Base-by-base conservation (phyloP, 2,329 filamentous ascomycete species). In the Colletotrichum melonis region DNA sequence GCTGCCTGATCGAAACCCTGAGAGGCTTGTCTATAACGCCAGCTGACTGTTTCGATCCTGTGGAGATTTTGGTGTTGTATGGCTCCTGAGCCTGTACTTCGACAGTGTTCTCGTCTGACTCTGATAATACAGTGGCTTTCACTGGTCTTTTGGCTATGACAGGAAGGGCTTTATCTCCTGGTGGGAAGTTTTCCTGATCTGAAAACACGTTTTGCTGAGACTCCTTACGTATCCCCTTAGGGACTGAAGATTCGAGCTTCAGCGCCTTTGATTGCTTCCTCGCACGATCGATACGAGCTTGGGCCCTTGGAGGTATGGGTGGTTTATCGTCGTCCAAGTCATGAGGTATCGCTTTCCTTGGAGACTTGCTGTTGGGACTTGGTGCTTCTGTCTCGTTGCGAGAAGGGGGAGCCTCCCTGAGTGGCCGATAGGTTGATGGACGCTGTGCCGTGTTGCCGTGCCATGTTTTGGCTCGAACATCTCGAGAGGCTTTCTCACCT, bases 381-480 rank as follows among this genome's bases (percentile, higher is more conserved):
- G 35, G 26, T 4, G 19, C 56, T 32, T 71, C 71, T 9, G 35
- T 19, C 8, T 58, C 28, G 0, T 57, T 32, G 16, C 54, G 14
- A 5, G 26, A 28, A 32, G 35, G 19, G 4, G 7, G 6, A 19
- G 7, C 35, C 19, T 28, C 32, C 22, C 46, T 35, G 5, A 28
- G 54, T 24, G 49, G 56, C 5, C 71, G 60, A 22, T 62, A 66
- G 4, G 56, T 71, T 8, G 71, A 73, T 8, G 71, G 71, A 22
- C 67, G 71, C 30, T 73, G 71, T 22, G 49, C 22, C 22, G 55
- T 65, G n/a, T 66, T 42, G n/a, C 71, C 71, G 14, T 73, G 71
- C 71, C 71, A 73, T 19, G 71, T 71, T 16, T 58, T 71, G 12
- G 54, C 60, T 11, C 71, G 56, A 60, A 46, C 28, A n/a, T 71